Evolutionary conservation across 495 filamentous ascomycete species (phyloP).

Genomic region (Neurospora tetrasperma): DNA sequence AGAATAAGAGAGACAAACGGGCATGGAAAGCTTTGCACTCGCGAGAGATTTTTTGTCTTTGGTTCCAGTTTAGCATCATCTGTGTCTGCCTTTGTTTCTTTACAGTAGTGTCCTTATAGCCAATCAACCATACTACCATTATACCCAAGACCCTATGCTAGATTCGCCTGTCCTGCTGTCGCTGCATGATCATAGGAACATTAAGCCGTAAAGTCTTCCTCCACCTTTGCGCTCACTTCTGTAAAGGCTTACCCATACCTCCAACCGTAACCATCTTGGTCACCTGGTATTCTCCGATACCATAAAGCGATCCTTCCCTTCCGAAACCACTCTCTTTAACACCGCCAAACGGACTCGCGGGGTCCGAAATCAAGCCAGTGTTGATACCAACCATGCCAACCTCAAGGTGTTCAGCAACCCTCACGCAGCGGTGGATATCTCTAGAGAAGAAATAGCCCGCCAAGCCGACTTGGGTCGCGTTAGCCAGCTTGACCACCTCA

Average conservation of each 20-base stretch:
- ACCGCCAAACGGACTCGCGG: conserved; percentile 79
- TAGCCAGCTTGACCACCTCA: conserved; percentile 73
- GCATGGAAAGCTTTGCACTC: neutral
- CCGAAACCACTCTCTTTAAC: conserved; percentile 93
- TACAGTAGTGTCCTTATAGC: neutral
- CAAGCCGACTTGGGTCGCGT: conserved; percentile 65
- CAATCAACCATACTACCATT: neutral
- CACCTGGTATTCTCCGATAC: conserved; percentile 77
- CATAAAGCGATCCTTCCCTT: conserved; percentile 82
- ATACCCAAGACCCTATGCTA: neutral
- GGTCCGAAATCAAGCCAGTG: conserved; percentile 73
- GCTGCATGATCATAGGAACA: neutral
- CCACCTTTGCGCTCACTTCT: conserved; percentile 13
- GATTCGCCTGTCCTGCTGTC: neutral
- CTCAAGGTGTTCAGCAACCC: conserved; percentile 77
- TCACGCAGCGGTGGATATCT: conserved; percentile 60
- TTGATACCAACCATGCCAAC: conserved; percentile 88
- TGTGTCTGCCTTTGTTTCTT: neutral
- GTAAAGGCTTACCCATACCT: conserved; percentile 55
- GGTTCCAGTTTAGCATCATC: neutral
- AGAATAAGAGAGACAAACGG: neutral
- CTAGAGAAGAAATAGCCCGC: conserved; percentile 80
- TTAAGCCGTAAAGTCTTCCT: neutral
- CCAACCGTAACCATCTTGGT: conserved; percentile 86
- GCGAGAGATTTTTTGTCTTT: neutral